phyloP scores from a whole-genome alignment of 441 rosid genomes.

The Arabidopsis hybrid region DNA sequence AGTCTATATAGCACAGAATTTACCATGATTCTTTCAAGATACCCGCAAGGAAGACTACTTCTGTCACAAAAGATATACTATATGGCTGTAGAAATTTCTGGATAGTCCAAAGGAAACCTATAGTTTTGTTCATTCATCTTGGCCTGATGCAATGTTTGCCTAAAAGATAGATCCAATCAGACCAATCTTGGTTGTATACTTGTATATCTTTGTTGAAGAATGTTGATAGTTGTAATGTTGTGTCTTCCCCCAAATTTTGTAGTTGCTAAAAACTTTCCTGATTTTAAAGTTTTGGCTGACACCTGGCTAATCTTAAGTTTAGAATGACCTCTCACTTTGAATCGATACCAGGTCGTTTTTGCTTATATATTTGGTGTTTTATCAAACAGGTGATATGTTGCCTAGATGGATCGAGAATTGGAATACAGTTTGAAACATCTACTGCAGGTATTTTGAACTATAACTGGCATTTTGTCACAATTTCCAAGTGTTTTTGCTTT shows the following conservation, averaged over 20 bases:
- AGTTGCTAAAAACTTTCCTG: slow-evolving; percentile 11
- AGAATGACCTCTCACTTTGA: slow-evolving; percentile 10
- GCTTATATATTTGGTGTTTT: slow-evolving; percentile 22
- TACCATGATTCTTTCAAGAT: slow-evolving; percentile 12
- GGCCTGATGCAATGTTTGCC: slow-evolving; percentile 10
- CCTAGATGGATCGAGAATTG: slow-evolving; percentile 93
- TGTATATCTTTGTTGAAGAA: slow-evolving; percentile 20
- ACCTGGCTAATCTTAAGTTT: slow-evolving; percentile 4
- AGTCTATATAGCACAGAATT: slow-evolving; percentile 16
- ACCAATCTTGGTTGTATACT: slow-evolving; percentile 18
- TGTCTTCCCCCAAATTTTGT: not conserved
- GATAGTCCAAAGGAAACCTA: slow-evolving; percentile 13
- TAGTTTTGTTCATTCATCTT: slow-evolving; percentile 13
- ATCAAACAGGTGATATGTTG: slow-evolving; percentile 81
- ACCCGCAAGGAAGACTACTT: slow-evolving; percentile 6
- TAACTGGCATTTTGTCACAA: not conserved
- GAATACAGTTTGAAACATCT: slow-evolving; percentile 92
- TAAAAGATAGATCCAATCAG: slow-evolving; percentile 10
- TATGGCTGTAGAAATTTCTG: slow-evolving; percentile 16
- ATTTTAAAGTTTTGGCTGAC: slow-evolving; percentile 9
- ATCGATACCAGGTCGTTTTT: slow-evolving; percentile 1
- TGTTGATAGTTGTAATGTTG: not conserved
- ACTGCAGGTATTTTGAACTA: slow-evolving; percentile 72
- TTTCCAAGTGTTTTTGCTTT: not conserved
- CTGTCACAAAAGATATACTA: slow-evolving; percentile 5